Conservation (phyloP, 257 asterid genomes). For the Fraxinus excelsior region DNA sequence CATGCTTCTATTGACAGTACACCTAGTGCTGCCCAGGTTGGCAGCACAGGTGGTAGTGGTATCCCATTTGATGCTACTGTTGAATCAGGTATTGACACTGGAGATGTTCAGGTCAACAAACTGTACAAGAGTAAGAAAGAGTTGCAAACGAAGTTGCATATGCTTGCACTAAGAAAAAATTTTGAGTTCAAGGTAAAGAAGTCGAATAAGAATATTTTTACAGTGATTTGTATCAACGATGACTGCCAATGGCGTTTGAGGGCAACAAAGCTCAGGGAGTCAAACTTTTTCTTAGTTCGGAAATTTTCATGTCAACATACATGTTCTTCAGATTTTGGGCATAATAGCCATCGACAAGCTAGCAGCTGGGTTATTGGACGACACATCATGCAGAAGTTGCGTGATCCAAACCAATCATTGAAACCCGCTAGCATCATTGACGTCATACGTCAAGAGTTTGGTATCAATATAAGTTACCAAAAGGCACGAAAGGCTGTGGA, state of each 20-base stretch:
- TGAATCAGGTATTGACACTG: neutral
- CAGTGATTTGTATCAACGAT: neutral
- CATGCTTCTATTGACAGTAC: conserved; percentile 1
- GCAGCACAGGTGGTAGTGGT: neutral
- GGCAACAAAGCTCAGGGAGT: conserved; percentile 10
- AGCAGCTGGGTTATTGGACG: conserved; percentile 2
- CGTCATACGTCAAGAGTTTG: neutral
- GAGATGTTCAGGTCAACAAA: neutral
- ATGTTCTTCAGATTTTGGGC: neutral
- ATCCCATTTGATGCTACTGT: neutral
- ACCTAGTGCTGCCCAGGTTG: neutral
- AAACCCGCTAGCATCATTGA: conserved; percentile 6
- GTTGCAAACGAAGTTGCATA: conserved; percentile 4
- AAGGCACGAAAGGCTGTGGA: neutral
- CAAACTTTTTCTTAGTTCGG: neutral
- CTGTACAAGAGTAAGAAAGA: conserved; percentile 4
- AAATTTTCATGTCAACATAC: neutral
- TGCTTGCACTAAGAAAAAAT: conserved; percentile 7
- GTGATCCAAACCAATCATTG: neutral
- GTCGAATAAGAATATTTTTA: conserved; percentile 2
- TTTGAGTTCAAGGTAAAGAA: conserved; percentile 7
- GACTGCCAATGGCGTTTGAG: neutral
- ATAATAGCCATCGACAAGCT: neutral
- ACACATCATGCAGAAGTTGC: neutral
- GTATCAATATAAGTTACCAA: neutral